A percentile compares a stretch with the other conserved stretches of the same genome.
Evolutionary conservation across 495 filamentous ascomycete species (phyloP).

Genomic region (Penicillium bovifimosum): DNA sequence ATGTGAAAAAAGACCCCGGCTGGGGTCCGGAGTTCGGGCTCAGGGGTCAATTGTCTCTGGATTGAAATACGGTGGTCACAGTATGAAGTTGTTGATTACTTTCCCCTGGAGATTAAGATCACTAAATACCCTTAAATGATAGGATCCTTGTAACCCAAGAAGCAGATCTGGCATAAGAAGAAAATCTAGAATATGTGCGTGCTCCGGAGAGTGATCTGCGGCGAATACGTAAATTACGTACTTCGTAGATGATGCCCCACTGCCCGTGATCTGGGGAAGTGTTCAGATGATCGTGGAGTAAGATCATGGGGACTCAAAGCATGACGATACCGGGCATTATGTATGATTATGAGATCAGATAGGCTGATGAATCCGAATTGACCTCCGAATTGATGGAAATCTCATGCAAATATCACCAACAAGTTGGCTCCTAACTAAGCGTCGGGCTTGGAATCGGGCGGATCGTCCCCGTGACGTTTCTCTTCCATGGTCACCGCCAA

Average conservation of each 20-base stretch:
- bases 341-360: neutral
- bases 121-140: too few relatives aligned
- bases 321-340: neutral
- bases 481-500: neutral
- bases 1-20: neutral
- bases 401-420: neutral
- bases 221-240: too few relatives aligned
- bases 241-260: neutral
- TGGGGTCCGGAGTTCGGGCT: too few relatives aligned
- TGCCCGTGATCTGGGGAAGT: neutral
- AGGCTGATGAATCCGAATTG: neutral
- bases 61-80: too few relatives aligned
- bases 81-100: neutral
- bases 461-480: conserved; percentile 21
- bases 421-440: neutral
- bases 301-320: conserved; percentile 6
- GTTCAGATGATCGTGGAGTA: conserved; percentile 15
- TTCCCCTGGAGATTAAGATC: neutral
- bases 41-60: neutral
- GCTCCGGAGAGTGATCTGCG: too few relatives aligned
- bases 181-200: too few relatives aligned
- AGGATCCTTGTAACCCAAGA: too few relatives aligned
- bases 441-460: neutral
- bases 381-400: too few relatives aligned
- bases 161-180: too few relatives aligned